These are phyloP conservation scores for Intubia oerlemansii DNA, from an alignment of 2,329 filamentous ascomycete genomes.

Conservation along the genomic window DNA sequence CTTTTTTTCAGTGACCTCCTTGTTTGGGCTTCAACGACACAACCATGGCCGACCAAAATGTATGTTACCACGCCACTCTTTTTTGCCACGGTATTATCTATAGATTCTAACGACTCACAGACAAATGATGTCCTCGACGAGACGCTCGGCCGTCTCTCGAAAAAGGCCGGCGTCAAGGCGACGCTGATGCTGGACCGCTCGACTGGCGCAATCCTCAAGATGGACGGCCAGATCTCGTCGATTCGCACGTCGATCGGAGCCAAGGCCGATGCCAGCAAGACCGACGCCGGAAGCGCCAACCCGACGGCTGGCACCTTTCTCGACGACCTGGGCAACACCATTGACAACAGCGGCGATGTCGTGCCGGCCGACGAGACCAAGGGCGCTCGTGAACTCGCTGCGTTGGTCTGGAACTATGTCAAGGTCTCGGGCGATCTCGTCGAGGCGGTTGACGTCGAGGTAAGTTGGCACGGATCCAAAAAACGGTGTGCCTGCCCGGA, in stretches of 20 bases:
- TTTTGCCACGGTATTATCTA: too few species aligned
- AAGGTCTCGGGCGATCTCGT: constrained; percentile 46
- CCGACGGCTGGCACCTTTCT: constrained; percentile 14
- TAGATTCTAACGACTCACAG: too few species aligned
- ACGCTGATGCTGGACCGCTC: constrained; percentile 54
- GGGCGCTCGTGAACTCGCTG: constrained; percentile 50
- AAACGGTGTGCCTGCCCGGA: not conserved
- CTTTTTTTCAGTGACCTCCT: too few species aligned
- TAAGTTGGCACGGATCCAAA: constrained; percentile 13
- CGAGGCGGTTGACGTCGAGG: constrained; percentile 51
- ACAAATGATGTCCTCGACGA: constrained; percentile 41
- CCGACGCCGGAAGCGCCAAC: constrained; percentile 1
- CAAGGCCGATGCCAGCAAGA: constrained; percentile 5
- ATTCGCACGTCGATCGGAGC: constrained; percentile 21
- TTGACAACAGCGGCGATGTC: constrained; percentile 5
- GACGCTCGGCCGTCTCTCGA: constrained; percentile 46
- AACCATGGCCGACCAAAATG: not conserved
- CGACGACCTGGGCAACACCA: constrained; percentile 16
- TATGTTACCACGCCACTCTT: not conserved
- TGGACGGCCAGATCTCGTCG: constrained; percentile 44
- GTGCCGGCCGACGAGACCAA: constrained; percentile 10
- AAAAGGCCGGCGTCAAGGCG: constrained; percentile 61
- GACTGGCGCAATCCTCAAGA: constrained; percentile 54
- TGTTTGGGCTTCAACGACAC: too few species aligned
- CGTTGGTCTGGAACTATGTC: constrained; percentile 57